Evolutionary conservation across 2,329 filamentous ascomycete species (phyloP).

Genomic region (Corynespora cassiicola): DNA sequence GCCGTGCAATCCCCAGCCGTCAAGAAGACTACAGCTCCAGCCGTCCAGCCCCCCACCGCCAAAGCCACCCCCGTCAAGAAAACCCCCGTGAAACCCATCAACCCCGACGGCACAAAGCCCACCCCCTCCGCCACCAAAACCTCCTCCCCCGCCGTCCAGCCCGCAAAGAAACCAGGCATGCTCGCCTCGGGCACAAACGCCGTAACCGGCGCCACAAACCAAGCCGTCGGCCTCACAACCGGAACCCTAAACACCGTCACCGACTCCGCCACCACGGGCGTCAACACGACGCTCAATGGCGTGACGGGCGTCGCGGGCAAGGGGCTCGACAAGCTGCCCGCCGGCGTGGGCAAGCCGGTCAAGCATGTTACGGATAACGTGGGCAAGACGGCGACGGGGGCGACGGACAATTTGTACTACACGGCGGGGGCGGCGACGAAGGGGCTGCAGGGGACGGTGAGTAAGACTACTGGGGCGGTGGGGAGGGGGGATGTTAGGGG

Average conservation of each 20-base stretch:
- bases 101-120: slow-evolving; percentile 27
- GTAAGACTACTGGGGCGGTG: slow-evolving; percentile 52
- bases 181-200: slow-evolving; percentile 42
- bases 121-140: slow-evolving; percentile 33
- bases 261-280: slow-evolving; percentile 44
- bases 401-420: slow-evolving; percentile 49
- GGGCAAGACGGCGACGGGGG: slow-evolving; percentile 50
- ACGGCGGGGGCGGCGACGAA: slow-evolving; percentile 49
- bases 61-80: slow-evolving; percentile 34
- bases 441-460: slow-evolving; percentile 51
- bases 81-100: slow-evolving; percentile 21
- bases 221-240: slow-evolving; percentile 43
- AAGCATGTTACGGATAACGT: slow-evolving; percentile 49
- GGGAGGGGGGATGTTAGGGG: slow-evolving; percentile 51
- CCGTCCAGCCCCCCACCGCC: too few relatives aligned
- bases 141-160: slow-evolving; percentile 26
- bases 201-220: slow-evolving; percentile 43
- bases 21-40: slow-evolving; percentile 16
- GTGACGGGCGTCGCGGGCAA: slow-evolving; percentile 47
- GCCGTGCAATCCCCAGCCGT: slow-evolving; percentile 9
- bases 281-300: slow-evolving; percentile 45
- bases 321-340: slow-evolving; percentile 41
- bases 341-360: slow-evolving; percentile 43
- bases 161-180: slow-evolving; percentile 43
- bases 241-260: slow-evolving; percentile 43